Base-by-base conservation (phyloP, 2,329 filamentous ascomycete species). In the Phialocephala sp. region DNA sequence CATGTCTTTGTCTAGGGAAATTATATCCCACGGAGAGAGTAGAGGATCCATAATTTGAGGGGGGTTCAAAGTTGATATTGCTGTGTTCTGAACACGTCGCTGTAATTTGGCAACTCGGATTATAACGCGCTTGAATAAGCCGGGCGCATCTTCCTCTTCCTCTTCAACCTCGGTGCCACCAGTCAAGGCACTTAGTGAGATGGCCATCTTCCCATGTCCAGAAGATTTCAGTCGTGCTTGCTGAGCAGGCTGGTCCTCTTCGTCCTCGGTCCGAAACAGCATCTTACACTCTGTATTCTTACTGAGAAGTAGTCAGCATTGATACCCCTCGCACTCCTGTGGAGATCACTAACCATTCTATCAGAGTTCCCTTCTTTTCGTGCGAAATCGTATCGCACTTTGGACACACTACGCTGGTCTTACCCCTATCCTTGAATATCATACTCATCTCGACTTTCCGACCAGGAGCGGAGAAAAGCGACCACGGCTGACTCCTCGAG, bases 121-220 rank as follows among this genome's bases (percentile, higher is more conserved):
- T 11, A 64, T 64, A 47, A 64, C 62, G 14, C 62, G 62, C 62
- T 59, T 64, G 39, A 64, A 64, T 8, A 59, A 20, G 24, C 62
- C 27, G 11, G 54, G 62, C n/a, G 9, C 1, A n/a, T 64, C 62
- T 27, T 64, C 55, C 39, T 59, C 54, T 35, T 52, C 43, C 12
- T 52, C 24, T 4, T 39, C 43, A 11, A 9, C 12, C 20, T 1
- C 59, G 15, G 37, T 18, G 15, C 15, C 15, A 18, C 15, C 9
- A 18, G 37, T 4, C 27, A 32, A 32, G 37, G 9, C 3, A 3
- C 4, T 5, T 41, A 5, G 37, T 14, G 37, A 18, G 9, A 41
- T 41, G 2, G 37, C 11, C 11, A 12, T 4, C 15, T 18, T 41
- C 9, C 37, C 15, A 3, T 12, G 4, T 12, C 37, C 37, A 4